A percentile compares a stretch with the other conserved stretches of the same genome.
Evolutionary conservation across 1,284 basidiomycete genomes (phyloP).

Genomic region (Cryptococcus hybrid): DNA sequence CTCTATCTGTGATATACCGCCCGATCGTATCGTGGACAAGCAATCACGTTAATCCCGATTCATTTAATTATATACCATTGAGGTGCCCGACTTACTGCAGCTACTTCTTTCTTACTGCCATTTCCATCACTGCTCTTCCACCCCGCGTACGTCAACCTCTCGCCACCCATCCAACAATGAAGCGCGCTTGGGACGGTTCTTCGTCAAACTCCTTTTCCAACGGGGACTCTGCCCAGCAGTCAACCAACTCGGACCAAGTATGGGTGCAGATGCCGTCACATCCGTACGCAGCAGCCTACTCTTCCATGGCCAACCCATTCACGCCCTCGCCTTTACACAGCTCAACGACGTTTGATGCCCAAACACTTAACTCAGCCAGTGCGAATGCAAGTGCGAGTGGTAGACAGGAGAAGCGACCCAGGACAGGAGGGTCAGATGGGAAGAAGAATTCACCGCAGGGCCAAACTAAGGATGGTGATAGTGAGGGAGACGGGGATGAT

Average conservation of each 20-base stretch:
- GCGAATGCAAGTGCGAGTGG: background rate
- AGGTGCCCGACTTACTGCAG: no score
- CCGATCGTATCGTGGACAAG: no score
- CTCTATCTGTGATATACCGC: no score
- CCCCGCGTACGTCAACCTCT: background rate
- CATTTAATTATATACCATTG: no score
- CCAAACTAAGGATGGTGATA: slow-evolving; percentile 13
- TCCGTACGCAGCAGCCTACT: slow-evolving; percentile 44
- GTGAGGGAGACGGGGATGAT: slow-evolving; percentile 26
- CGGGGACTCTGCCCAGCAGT: no score
- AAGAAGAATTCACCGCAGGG: slow-evolving; percentile 1
- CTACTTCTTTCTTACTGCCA: no score
- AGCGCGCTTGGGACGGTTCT: slow-evolving; percentile 20
- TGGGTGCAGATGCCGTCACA: slow-evolving; percentile 28
- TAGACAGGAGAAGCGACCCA: slow-evolving; percentile 18
- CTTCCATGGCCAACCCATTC: slow-evolving; percentile 32
- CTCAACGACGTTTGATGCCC: slow-evolving; percentile 14
- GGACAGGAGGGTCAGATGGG: slow-evolving; percentile 9
- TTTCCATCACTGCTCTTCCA: no score
- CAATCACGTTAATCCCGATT: no score
- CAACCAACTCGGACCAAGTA: background rate
- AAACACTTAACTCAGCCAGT: background rate
- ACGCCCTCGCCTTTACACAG: slow-evolving; percentile 25
- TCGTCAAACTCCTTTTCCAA: no score
- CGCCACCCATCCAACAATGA: slow-evolving; percentile 11